phyloP scores from a whole-genome alignment of 768 basidiomycete species.

The Tricholoma sp. region DNA sequence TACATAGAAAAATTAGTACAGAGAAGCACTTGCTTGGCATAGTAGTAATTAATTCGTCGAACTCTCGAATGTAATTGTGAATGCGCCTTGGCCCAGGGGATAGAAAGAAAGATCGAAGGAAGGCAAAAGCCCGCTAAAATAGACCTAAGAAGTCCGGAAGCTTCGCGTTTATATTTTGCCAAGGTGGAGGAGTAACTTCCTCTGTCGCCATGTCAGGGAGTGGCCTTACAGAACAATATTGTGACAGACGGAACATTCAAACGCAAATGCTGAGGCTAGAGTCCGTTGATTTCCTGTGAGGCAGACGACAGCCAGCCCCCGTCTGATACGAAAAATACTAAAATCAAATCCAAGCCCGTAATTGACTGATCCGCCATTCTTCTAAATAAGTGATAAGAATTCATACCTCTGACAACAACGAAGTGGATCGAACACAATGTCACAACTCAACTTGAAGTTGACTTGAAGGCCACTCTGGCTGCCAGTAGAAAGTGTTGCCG shows the following conservation, averaged over 20 bases:
- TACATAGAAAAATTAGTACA: not conserved
- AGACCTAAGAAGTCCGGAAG: not conserved
- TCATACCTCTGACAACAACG: too few species aligned
- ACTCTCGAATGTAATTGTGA: not conserved
- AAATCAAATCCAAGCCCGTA: too few species aligned
- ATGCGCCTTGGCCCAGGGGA: not conserved
- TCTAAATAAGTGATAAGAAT: too few species aligned
- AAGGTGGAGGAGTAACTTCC: not conserved
- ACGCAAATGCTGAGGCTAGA: too few species aligned
- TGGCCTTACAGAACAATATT: not conserved
- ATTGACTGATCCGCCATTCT: not conserved
- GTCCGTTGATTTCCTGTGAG: not conserved
- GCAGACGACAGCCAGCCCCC: not conserved
- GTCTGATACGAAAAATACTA: too few species aligned
- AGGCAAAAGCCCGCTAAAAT: not conserved
- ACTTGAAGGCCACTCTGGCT: too few species aligned
- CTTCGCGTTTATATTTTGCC: not conserved
- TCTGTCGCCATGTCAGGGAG: not conserved
- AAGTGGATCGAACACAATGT: too few species aligned
- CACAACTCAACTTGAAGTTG: too few species aligned
- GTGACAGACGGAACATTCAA: too few species aligned
- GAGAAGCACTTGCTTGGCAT: not conserved
- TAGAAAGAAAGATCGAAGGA: not conserved
- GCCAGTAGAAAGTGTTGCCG: too few species aligned
- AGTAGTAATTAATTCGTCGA: not conserved